Evolutionary conservation across 2,329 filamentous ascomycete genomes (phyloP).

Genomic region (Fusarium circinatum): DNA sequence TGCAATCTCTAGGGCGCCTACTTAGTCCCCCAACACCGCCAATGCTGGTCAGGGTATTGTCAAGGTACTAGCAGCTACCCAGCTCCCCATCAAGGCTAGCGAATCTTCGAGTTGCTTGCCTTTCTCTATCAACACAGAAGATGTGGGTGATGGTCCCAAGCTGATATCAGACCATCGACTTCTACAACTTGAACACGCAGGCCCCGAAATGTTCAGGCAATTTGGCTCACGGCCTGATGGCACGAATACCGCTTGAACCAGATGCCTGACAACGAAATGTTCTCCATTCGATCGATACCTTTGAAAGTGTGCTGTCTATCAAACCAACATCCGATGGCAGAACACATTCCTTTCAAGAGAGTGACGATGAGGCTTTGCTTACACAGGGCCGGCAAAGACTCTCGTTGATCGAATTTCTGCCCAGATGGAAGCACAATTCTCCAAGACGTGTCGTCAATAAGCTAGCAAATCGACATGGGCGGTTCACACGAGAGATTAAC

Average conservation of each 20-base stretch:
- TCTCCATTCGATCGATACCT: slow-evolving; percentile 75
- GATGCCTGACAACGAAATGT: slow-evolving; percentile 82
- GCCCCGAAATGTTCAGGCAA: slow-evolving; percentile 79
- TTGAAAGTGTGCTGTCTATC: slow-evolving; percentile 78
- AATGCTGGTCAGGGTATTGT: slow-evolving; percentile 22
- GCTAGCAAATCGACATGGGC: slow-evolving; percentile 78
- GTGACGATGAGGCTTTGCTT: slow-evolving; percentile 79
- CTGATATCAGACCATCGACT: slow-evolving; percentile 6
- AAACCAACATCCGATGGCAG: slow-evolving; percentile 84
- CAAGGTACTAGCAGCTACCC: slow-evolving; percentile 3
- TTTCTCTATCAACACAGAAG: background rate
- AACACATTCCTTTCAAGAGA: slow-evolving; percentile 78
- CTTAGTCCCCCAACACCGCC: slow-evolving; percentile 21
- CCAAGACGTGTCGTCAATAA: slow-evolving; percentile 69
- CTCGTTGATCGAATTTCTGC: slow-evolving; percentile 86
- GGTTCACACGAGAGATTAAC: slow-evolving; percentile 79
- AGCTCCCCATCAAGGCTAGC: background rate
- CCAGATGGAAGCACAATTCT: slow-evolving; percentile 79
- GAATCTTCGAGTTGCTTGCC: slow-evolving; percentile 10
- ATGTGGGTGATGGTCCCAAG: background rate
- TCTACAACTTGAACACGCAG: slow-evolving; percentile 75
- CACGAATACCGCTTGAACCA: slow-evolving; percentile 76
- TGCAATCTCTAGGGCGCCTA: slow-evolving; percentile 18
- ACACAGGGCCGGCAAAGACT: slow-evolving; percentile 84
- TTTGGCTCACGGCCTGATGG: slow-evolving; percentile 74